Conservation (phyloP, 768 basidiomycete species). For the Amanita subjunquillea region DNA sequence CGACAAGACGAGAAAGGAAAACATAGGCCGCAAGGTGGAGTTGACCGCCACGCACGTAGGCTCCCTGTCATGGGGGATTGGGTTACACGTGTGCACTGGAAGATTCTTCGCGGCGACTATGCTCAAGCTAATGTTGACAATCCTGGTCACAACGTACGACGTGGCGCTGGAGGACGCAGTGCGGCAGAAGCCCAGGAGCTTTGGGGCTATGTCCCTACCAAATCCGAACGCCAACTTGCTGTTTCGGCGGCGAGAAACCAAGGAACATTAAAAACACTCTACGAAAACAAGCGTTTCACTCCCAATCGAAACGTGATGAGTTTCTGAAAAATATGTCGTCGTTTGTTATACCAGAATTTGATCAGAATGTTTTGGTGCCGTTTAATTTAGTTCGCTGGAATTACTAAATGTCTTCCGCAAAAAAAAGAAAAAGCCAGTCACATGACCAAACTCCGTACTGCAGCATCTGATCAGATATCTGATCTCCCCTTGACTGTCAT, state of each 20-base stretch:
- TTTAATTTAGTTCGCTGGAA: neutral
- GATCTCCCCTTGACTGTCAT: too few relatives aligned
- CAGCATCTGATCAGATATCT: too few relatives aligned
- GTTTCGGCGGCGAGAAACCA: neutral
- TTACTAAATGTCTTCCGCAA: too few relatives aligned
- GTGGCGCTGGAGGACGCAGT: neutral
- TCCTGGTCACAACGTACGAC: neutral
- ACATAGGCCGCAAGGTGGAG: neutral
- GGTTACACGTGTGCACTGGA: neutral
- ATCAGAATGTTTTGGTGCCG: neutral
- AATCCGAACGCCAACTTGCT: neutral
- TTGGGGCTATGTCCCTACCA: neutral
- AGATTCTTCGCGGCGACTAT: neutral
- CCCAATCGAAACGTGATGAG: neutral
- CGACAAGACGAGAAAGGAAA: neutral
- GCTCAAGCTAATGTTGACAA: neutral
- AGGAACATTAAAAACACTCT: neutral
- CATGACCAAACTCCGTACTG: too few relatives aligned
- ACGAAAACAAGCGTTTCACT: neutral
- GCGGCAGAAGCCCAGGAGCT: neutral
- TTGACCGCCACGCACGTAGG: neutral
- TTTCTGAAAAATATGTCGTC: neutral
- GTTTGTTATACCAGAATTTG: neutral
- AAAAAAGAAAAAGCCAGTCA: too few relatives aligned
- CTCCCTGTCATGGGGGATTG: neutral